Conservation (phyloP, 305 asterid genomes). For the Withania somnifera region DNA sequence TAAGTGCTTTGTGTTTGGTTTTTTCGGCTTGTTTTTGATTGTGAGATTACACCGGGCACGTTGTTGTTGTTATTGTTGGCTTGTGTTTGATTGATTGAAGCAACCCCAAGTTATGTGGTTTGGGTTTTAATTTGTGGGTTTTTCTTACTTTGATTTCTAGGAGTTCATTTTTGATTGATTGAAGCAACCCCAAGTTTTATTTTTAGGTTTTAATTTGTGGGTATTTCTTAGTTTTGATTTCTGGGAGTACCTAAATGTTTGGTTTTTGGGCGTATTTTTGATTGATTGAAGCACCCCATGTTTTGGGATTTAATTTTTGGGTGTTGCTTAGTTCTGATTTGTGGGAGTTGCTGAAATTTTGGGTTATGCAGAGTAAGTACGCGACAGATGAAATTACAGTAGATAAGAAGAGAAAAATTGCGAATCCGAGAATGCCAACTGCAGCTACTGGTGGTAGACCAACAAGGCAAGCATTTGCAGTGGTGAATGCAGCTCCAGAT, state of each 20-base stretch:
- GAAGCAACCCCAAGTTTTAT: not conserved
- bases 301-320: too few relatives aligned
- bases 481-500: slow-evolving; percentile 75
- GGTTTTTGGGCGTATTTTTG: not conserved
- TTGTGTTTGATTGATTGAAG: not conserved
- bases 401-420: slow-evolving; percentile 71
- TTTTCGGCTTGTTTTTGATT: too few relatives aligned
- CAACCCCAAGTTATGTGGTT: not conserved
- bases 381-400: slow-evolving; percentile 36
- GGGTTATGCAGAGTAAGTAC: slow-evolving; percentile 40
- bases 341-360: not conserved
- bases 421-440: slow-evolving; percentile 48
- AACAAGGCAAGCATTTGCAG: slow-evolving; percentile 62
- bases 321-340: not conserved
- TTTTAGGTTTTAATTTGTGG: not conserved
- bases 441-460: slow-evolving; percentile 25
- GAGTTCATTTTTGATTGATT: not conserved
- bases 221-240: not conserved
- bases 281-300: not conserved
- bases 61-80: not conserved
- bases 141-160: too few relatives aligned
- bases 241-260: too few relatives aligned
- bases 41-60: too few relatives aligned
- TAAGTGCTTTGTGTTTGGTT: not conserved
- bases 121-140: not conserved